Evolutionary conservation across 441 rosid species (phyloP).

Genomic region (Euphorbia neoarborescens): DNA sequence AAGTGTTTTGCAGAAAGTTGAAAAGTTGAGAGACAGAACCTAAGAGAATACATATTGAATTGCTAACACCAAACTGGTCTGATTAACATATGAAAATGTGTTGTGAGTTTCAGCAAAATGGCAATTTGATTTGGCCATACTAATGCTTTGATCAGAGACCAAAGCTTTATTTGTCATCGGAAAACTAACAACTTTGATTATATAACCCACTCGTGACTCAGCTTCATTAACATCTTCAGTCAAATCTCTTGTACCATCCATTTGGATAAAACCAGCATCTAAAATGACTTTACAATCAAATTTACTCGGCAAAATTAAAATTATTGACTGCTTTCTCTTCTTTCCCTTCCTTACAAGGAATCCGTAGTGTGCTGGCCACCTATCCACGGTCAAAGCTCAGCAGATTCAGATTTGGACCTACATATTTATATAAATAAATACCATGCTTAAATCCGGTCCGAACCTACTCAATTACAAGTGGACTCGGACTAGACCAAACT

Average conservation of each 20-base stretch:
- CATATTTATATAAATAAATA: no score
- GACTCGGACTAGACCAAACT: no score
- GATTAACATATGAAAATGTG: background rate
- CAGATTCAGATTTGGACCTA: no score
- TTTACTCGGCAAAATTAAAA: no score
- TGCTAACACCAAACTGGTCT: background rate
- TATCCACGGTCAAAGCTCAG: no score
- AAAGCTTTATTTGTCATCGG: background rate
- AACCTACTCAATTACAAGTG: no score
- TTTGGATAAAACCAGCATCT: background rate
- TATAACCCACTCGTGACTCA: background rate
- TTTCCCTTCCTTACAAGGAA: no score
- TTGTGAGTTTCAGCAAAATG: slow-evolving; percentile 4
- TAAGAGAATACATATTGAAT: background rate
- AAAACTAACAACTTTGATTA: background rate
- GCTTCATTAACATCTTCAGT: background rate
- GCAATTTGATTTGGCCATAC: background rate
- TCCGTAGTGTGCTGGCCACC: no score
- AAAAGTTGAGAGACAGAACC: background rate
- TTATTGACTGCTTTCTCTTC: background rate
- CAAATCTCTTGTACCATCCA: background rate
- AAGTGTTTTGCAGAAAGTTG: slow-evolving; percentile 10
- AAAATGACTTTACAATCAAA: no score
- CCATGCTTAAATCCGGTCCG: no score
- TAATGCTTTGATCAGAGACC: slow-evolving; percentile 12